phyloP scores from a whole-genome alignment of 23 red algal species.

The Pyropia haitanensis region DNA sequence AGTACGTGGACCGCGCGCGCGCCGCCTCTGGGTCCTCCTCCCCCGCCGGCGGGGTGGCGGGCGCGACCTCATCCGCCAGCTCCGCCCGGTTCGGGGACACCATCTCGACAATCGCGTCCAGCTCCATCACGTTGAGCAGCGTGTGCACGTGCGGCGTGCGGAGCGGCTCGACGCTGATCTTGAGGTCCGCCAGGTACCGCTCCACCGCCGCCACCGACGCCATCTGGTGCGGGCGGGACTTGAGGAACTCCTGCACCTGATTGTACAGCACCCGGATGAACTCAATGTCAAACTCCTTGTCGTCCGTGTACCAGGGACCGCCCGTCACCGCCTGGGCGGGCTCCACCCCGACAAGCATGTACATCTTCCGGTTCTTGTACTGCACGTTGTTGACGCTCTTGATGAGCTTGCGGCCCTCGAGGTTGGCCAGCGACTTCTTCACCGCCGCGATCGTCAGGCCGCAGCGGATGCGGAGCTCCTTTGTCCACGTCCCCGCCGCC shows the following conservation, averaged over 20 bases:
- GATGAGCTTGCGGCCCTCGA: slow-evolving; percentile 25
- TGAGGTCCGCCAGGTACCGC: slow-evolving; percentile 2
- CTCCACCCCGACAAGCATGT: slow-evolving; percentile 26
- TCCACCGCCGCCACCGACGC: not conserved
- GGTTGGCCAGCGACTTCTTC: slow-evolving; percentile 7
- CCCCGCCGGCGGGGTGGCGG: not conserved
- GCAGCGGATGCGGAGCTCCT: slow-evolving; percentile 1
- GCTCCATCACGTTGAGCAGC: slow-evolving; percentile 1
- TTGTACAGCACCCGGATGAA: slow-evolving; percentile 16
- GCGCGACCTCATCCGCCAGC: not conserved
- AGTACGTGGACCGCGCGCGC: not conserved
- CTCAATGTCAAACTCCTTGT: slow-evolving; percentile 21
- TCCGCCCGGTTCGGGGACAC: not conserved
- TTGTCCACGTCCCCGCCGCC: slow-evolving; percentile 3
- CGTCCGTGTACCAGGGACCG: slow-evolving; percentile 13
- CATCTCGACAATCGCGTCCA: not conserved
- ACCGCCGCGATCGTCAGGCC: slow-evolving; percentile 5
- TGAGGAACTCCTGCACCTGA: not conserved
- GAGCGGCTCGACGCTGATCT: not conserved
- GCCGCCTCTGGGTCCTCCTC: not conserved
- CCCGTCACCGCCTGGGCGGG: slow-evolving; percentile 18
- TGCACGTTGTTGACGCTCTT: slow-evolving; percentile 18
- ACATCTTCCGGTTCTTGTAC: slow-evolving; percentile 24
- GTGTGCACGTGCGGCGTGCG: not conserved
- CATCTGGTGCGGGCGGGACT: not conserved